These are phyloP conservation scores for Dinochytrium kinnereticum DNA, from an alignment of 371 early-diverging fungal genomes.

Conservation along the genomic window DNA sequence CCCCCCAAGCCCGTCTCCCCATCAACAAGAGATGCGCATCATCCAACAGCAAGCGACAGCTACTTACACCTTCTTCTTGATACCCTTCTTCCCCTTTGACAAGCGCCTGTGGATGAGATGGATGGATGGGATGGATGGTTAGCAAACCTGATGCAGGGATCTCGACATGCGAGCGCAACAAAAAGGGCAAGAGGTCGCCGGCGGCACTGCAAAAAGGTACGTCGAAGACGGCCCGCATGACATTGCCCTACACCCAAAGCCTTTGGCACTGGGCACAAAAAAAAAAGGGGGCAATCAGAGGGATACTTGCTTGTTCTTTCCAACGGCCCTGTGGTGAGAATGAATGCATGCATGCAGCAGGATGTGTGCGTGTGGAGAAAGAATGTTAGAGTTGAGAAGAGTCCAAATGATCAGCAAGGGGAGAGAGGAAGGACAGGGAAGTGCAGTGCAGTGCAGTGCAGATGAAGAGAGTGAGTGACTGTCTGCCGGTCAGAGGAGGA, in stretches of 20 bases:
- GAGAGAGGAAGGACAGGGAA: not conserved
- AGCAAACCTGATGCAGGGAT: not conserved
- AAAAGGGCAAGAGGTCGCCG: not conserved
- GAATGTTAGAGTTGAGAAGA: not conserved
- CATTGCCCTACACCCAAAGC: too few species aligned
- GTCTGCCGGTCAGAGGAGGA: too few species aligned
- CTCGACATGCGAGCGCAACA: not conserved
- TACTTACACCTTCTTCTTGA: slow-evolving; percentile 96
- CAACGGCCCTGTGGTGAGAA: slow-evolving; percentile 70
- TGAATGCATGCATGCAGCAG: not conserved
- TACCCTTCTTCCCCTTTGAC: slow-evolving; percentile 96
- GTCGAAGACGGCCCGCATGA: too few species aligned
- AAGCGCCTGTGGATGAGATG: slow-evolving; percentile 60
- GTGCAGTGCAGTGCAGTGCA: too few species aligned
- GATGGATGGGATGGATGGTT: slow-evolving; percentile 4
- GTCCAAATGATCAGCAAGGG: not conserved
- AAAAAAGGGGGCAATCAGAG: too few species aligned
- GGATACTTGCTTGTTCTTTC: slow-evolving; percentile 90
- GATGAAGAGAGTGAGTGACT: too few species aligned
- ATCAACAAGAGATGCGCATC: not conserved
- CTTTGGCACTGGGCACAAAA: too few species aligned
- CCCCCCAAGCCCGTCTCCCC: slow-evolving; percentile 6
- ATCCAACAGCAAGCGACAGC: slow-evolving; percentile 14
- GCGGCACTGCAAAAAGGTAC: too few species aligned
- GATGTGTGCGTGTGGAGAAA: not conserved